phyloP scores from a whole-genome alignment of 768 basidiomycete species.

The Xerocomus brunneocitrinus region DNA sequence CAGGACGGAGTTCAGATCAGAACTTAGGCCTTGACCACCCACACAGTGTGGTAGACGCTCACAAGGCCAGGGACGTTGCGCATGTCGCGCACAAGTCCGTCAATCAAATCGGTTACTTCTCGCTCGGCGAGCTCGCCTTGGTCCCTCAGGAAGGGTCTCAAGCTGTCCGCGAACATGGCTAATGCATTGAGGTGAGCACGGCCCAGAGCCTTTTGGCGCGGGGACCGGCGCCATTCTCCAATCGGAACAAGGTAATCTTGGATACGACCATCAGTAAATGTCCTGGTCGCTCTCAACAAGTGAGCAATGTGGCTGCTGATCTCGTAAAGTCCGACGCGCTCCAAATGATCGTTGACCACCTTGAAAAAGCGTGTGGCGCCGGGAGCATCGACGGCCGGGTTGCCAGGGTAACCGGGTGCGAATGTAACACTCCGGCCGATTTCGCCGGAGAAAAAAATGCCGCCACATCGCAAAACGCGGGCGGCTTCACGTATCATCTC shows the following conservation, averaged over 20 bases:
- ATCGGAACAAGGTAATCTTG: slow-evolving; percentile 45
- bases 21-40: slow-evolving; percentile 34
- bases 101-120: slow-evolving; percentile 38
- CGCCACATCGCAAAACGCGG: slow-evolving; percentile 66
- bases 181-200: slow-evolving; percentile 36
- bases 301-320: slow-evolving; percentile 36
- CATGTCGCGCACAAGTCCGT: slow-evolving; percentile 45
- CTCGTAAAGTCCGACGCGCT: slow-evolving; percentile 35
- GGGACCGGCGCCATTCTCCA: slow-evolving; percentile 47
- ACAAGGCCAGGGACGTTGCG: slow-evolving; percentile 44
- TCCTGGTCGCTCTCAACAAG: slow-evolving; percentile 33
- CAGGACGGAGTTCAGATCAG: neutral
- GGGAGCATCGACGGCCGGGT: slow-evolving; percentile 22
- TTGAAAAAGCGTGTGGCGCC: slow-evolving; percentile 31
- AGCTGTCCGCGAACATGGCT: slow-evolving; percentile 42
- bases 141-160: slow-evolving; percentile 42
- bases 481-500: slow-evolving; percentile 51
- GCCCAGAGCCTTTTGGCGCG: slow-evolving; percentile 37
- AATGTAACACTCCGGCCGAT: slow-evolving; percentile 45
- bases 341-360: slow-evolving; percentile 40
- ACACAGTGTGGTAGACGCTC: slow-evolving; percentile 45
- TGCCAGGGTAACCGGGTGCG: slow-evolving; percentile 30
- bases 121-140: slow-evolving; percentile 35
- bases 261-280: slow-evolving; percentile 40
- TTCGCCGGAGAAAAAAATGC: slow-evolving; percentile 65